Base-by-base conservation (phyloP, 306 rosid species). In the Gastrolobium villosum region DNA sequence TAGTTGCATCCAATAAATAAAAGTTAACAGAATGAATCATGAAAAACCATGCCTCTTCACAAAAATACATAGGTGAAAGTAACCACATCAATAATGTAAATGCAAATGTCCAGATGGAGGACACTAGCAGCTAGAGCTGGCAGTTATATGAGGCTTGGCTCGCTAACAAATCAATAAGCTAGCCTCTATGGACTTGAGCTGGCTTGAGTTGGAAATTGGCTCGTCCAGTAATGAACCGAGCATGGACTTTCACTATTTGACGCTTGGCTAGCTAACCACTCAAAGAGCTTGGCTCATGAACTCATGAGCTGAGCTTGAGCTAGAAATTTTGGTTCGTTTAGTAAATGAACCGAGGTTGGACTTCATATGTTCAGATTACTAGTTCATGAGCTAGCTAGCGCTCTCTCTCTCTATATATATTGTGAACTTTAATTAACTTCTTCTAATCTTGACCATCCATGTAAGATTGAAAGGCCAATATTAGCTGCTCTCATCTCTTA, bases 1-100 rank as follows among this genome's bases (percentile, higher is more conserved):
- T 64, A 83, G 69, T 85, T 73, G 46, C 28, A 75, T 53, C 70
- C 36, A 32, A 39, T 48, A 45, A 74, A 48, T 40, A 59, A 72
- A 55, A 77, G 45, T 62, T 10, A 79, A 52, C 36, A 55, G 14
- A 55, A 35, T 41, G 53, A 63, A 77, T 39, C 50, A 45, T 44
- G 45, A 68, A 82, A 81, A 70, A 3, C 6, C 26, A 82, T 10
- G 41, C 41, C 66, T 48, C 48, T 56, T 15, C 54, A 48, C 68
- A 78, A 85, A 63, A 50, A 74, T 65, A 69, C 64, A 48, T 5
- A 30, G 28, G 30, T 35, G 55, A 68, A 75, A 74, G 64, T 31
- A 75, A 81, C 49, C 34, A 20, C 43, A 67, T 74, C 44, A 78
- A 78, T 7, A 74, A 30, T 26, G 32, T 59, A 64, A 41, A 73